These are phyloP conservation scores for Maudiozyma saulgeensis DNA, from an alignment of 805 yeast genomes.

Conservation along the genomic window DNA sequence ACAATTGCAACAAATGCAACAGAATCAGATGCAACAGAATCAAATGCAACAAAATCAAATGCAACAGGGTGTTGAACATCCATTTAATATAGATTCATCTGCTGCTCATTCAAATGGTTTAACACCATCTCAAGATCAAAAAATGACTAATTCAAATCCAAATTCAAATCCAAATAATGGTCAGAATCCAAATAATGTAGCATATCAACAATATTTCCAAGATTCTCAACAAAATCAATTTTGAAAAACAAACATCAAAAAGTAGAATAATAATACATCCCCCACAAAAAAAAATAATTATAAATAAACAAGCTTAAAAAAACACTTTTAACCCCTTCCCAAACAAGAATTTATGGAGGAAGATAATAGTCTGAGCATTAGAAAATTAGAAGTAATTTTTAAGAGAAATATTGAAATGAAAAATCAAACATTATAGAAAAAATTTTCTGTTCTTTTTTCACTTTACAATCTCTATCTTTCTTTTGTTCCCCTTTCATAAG, in stretches of 20 bases:
- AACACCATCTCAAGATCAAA: not conserved
- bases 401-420: too few relatives aligned
- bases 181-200: constrained; percentile 39
- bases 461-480: too few relatives aligned
- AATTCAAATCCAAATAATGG: constrained; percentile 34
- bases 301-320: too few relatives aligned
- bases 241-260: constrained; percentile 8
- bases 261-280: not conserved
- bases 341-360: too few relatives aligned
- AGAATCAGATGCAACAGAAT: not conserved
- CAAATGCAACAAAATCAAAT: constrained; percentile 7
- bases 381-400: too few relatives aligned
- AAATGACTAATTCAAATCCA: constrained; percentile 34
- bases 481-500: too few relatives aligned
- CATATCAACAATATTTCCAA: constrained; percentile 51
- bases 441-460: too few relatives aligned
- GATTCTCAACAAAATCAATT: constrained; percentile 52
- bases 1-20: not conserved
- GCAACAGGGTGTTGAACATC: constrained; percentile 8
- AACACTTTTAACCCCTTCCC: too few relatives aligned
- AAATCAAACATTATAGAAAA: too few relatives aligned
- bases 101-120: constrained; percentile 7
- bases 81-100: constrained; percentile 11
- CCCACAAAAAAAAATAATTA: too few relatives aligned
- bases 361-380: too few relatives aligned